Percentiles rank a stretch among this genome's conserved stretches.
Evolutionary conservation across 2,329 filamentous ascomycete species (phyloP).

Genomic region (Sporothrix pallida): DNA sequence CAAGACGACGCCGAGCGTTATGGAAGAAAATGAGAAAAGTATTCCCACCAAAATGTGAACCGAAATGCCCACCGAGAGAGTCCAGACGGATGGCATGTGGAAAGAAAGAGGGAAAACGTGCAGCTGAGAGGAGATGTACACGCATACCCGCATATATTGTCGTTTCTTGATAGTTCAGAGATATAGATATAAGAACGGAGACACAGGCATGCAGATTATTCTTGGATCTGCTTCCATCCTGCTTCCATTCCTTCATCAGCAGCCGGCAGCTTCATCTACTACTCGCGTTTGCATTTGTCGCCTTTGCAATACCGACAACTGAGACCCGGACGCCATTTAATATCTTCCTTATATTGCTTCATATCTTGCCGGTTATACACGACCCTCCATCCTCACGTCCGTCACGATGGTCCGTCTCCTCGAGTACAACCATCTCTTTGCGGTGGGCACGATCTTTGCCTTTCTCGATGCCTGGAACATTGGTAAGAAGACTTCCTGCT

Average conservation of each 20-base stretch:
- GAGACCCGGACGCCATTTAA: no score
- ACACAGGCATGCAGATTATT: no score
- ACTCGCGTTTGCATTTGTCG: not conserved
- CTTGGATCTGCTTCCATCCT: not conserved
- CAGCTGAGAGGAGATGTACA: not conserved
- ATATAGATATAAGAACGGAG: not conserved
- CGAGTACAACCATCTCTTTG: slow-evolving; percentile 29
- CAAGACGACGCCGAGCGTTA: slow-evolving; percentile 10
- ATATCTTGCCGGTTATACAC: not conserved
- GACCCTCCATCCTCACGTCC: not conserved
- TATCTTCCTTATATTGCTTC: not conserved
- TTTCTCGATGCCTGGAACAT: slow-evolving; percentile 72
- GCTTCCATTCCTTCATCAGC: not conserved
- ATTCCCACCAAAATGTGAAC: not conserved
- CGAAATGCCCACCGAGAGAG: not conserved
- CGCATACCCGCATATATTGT: no score
- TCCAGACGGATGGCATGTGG: no score
- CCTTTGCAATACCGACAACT: not conserved
- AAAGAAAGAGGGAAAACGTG: not conserved
- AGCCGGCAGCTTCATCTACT: not conserved
- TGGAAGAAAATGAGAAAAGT: not conserved
- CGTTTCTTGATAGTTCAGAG: no score
- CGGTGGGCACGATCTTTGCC: slow-evolving; percentile 60
- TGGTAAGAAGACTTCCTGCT: slow-evolving; percentile 47
- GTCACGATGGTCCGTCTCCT: slow-evolving; percentile 27